Evolutionary conservation across 2,329 filamentous ascomycete species (phyloP), one percentile per base, ranked within the genome.

Genomic region (Orbilia ellipsospora): DNA sequence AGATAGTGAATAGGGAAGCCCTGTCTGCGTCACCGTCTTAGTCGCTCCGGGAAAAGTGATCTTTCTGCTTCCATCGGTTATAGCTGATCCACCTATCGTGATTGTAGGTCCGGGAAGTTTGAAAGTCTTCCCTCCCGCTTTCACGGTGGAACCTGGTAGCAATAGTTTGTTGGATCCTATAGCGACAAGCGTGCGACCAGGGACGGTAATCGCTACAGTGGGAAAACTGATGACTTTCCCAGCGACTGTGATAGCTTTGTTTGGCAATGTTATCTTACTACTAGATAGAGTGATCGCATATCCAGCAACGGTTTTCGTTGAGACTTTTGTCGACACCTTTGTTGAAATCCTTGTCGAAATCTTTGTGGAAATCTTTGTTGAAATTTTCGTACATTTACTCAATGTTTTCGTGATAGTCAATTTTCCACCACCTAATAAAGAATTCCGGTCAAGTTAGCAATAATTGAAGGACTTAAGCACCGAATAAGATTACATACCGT

Each of bases 81-180:
- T 42, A 7, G 15, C 40, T 15, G 40, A 42, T 42, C 40, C 40
- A 15, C 15, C 40, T 7, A 42, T 42, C 40, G 40, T 42, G 40
- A 42, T 42, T 42, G 40, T 42, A 42, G 40, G 40, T 42, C 40
- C 40, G 40, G 40, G 40, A 42, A 42, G 40, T 42, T 42, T 42
- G 40, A 42, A 42, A 42, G 40, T 42, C 40, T 42, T 42, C 40
- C 40, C 40, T 42, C 40, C 40, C 7, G 40, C 40, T 15, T 42
- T 42, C 40, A 42, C 7, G 40, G 40, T 42, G 15, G 40, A 42
- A 42, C 40, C 40, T 42, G 40, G 40, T 42, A 42, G 15, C 15
- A 42, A 42, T 7, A 42, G 40, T 42, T 42, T 42, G 40, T 42
- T 42, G 40, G 40, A 42, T 42, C 40, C 40, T 42, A 42, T 42